A percentile compares a stretch with the other conserved stretches of the same genome.
Conservation (phyloP, 1,139 yeast species). For the Arxiozyma telluris region DNA sequence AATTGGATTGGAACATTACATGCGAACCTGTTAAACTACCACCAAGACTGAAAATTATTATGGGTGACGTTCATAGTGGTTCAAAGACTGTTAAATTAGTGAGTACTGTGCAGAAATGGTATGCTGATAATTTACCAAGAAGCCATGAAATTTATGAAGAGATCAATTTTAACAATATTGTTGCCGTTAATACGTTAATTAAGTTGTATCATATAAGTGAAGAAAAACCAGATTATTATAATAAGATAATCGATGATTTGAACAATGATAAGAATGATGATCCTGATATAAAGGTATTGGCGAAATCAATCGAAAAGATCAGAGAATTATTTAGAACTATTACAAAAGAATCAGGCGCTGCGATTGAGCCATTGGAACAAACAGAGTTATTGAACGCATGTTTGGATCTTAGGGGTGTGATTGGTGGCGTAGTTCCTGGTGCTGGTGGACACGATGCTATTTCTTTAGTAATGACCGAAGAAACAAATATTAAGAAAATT, state of each 20-base stretch:
- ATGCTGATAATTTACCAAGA: conserved; percentile 41
- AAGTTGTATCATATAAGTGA: conserved; percentile 18
- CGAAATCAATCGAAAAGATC: conserved; percentile 38
- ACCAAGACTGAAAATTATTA: conserved; percentile 52
- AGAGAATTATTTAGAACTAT: conserved; percentile 49
- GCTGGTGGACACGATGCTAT: conserved; percentile 98
- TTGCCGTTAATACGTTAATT: conserved; percentile 38
- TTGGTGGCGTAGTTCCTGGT: conserved; percentile 96
- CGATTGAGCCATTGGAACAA: conserved; percentile 79
- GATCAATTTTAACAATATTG: conserved; percentile 55
- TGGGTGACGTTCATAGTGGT: conserved; percentile 93
- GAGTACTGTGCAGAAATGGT: conserved; percentile 66
- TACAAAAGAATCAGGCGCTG: conserved; percentile 64
- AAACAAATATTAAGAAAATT: conserved; percentile 33
- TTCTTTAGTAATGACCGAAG: conserved; percentile 53
- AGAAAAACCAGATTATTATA: conserved; percentile 26
- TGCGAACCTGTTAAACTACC: conserved; percentile 57
- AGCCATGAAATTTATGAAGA: conserved; percentile 45
- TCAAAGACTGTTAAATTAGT: conserved; percentile 92
- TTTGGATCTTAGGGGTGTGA: conserved; percentile 51
- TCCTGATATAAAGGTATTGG: conserved; percentile 24
- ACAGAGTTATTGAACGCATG: conserved; percentile 63
- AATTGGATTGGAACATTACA: conserved; percentile 49
- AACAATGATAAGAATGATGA: conserved; percentile 3
- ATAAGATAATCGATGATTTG: conserved; percentile 23